Percentiles rank a stretch among this genome's conserved stretches.
Conservation (phyloP, 2,329 filamentous ascomycete genomes). For the Aspergillus tamarii region DNA sequence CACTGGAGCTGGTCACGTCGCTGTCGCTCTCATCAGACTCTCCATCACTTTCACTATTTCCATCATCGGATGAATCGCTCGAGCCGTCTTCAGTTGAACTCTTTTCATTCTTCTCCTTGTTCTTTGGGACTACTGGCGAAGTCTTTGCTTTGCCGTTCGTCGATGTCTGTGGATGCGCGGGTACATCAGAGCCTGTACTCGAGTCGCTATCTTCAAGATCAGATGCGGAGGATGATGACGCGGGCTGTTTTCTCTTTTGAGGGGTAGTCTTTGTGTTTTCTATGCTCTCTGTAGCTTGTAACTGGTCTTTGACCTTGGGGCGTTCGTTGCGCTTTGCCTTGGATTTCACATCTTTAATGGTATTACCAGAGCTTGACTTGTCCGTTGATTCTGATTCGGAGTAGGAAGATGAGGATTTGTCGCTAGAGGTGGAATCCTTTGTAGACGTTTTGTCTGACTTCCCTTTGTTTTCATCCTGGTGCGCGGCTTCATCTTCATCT, state of each 20-base stretch:
- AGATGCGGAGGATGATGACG: not conserved
- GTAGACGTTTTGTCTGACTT: not conserved
- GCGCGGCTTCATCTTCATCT: not conserved
- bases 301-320: not conserved
- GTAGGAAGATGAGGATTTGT: not conserved
- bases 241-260: not conserved
- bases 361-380: constrained; percentile 3
- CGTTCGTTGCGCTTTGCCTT: not conserved
- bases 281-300: not conserved
- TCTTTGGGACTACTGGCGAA: not conserved
- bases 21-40: constrained; percentile 14
- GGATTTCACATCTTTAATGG: not conserved
- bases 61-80: not conserved
- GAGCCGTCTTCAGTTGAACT: not conserved
- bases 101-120: not conserved
- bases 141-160: not conserved
- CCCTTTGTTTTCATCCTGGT: not conserved
- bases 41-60: constrained; percentile 7
- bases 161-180: not conserved
- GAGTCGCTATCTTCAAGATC: not conserved
- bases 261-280: not conserved
- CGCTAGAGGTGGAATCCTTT: not conserved
- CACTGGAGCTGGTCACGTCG: constrained; percentile 17
- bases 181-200: not conserved
- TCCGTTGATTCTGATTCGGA: constrained; percentile 4